A percentile compares a stretch with the other conserved stretches of the same genome.
phyloP scores from a whole-genome alignment of 2,329 filamentous ascomycete genomes.

The Colletotrichum magnum region DNA sequence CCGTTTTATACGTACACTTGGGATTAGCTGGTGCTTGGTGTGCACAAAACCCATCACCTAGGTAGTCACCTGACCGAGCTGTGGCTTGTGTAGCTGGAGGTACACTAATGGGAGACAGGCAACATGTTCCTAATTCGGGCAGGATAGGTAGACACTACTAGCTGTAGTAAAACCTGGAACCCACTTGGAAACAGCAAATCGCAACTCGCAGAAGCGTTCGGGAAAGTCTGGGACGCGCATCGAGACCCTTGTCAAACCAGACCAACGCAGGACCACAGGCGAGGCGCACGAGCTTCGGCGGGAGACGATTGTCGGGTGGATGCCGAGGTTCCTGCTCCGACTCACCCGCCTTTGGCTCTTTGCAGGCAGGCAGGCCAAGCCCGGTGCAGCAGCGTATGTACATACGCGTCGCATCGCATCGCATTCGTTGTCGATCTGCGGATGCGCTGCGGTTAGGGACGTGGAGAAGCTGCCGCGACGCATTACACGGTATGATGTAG shows the following conservation, averaged over 20 bases:
- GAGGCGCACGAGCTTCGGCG: slow-evolving; percentile 37
- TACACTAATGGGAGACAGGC: not conserved
- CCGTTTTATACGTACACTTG: no score
- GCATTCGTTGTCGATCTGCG: slow-evolving; percentile 14
- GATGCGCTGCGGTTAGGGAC: not conserved
- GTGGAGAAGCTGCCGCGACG: not conserved
- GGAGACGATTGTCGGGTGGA: not conserved
- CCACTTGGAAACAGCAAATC: slow-evolving; percentile 20
- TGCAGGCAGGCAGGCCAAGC: slow-evolving; percentile 18
- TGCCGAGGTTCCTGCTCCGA: slow-evolving; percentile 35
- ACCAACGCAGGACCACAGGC: slow-evolving; percentile 13
- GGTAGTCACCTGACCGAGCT: no score
- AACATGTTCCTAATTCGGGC: not conserved
- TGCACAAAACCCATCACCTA: no score
- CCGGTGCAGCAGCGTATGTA: not conserved
- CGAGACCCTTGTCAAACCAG: slow-evolving; percentile 21
- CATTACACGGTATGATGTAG: not conserved
- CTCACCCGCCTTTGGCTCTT: not conserved
- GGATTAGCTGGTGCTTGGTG: no score
- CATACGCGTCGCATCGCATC: slow-evolving; percentile 14
- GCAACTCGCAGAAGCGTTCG: slow-evolving; percentile 25
- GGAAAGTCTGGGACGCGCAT: slow-evolving; percentile 14
- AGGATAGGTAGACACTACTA: no score
- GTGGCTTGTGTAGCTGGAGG: no score
- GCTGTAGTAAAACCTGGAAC: no score